Conservation (phyloP, 2,329 filamentous ascomycete genomes). For the Phialophora chinensis region DNA sequence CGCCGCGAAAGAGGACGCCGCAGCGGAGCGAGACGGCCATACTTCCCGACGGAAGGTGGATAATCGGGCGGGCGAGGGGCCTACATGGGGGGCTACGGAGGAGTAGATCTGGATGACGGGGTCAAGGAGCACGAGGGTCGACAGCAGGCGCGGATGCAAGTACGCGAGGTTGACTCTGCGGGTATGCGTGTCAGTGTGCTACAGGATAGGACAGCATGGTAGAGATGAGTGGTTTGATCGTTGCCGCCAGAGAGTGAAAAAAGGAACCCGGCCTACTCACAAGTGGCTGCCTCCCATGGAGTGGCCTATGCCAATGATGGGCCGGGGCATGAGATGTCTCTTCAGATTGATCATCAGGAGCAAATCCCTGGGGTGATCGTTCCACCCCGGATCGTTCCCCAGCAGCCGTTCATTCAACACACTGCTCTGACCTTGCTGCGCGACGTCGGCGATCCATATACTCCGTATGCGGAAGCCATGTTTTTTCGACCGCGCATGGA, state of each 20-base stretch:
- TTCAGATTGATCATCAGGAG: slow-evolving; percentile 58
- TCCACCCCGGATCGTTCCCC: slow-evolving; percentile 80
- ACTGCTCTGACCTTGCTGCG: slow-evolving; percentile 76
- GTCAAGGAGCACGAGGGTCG: slow-evolving; percentile 74
- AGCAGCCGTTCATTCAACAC: slow-evolving; percentile 72
- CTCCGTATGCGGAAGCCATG: slow-evolving; percentile 69
- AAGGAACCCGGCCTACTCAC: slow-evolving; percentile 16
- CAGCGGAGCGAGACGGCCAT: slow-evolving; percentile 78
- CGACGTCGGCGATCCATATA: slow-evolving; percentile 82
- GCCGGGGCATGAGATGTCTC: slow-evolving; percentile 51
- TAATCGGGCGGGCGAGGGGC: slow-evolving; percentile 63
- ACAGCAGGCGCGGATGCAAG: slow-evolving; percentile 77
- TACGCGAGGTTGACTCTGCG: slow-evolving; percentile 47
- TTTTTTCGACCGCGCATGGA: slow-evolving; percentile 61
- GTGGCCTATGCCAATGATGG: slow-evolving; percentile 83
- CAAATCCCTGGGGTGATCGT: slow-evolving; percentile 78
- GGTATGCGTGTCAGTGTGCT: slow-evolving; percentile 14
- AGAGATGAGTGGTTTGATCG: not conserved
- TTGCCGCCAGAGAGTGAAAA: not conserved
- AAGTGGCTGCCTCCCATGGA: slow-evolving; percentile 77
- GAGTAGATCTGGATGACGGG: slow-evolving; percentile 46
- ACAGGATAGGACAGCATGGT: slow-evolving; percentile 34
- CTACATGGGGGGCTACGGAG: slow-evolving; percentile 50
- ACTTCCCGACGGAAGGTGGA: slow-evolving; percentile 76
- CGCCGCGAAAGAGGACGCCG: slow-evolving; percentile 68